phyloP scores from a whole-genome alignment of 2,329 filamentous ascomycete species.

The Colletotrichum filicis region DNA sequence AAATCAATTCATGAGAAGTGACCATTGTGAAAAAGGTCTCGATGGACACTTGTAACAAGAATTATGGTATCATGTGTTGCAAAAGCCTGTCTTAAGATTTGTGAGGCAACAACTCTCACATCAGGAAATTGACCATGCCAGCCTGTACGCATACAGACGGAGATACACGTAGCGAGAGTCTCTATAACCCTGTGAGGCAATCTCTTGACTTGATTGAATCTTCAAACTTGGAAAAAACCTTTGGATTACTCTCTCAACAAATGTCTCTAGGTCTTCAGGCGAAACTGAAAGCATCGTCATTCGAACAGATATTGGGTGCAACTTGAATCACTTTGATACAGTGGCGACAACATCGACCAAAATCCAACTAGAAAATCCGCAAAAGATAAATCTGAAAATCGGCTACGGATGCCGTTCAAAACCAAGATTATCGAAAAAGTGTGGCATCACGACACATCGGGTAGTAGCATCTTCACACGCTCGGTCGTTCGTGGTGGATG shows the following conservation, averaged over 20 bases:
- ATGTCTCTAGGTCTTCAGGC: not conserved
- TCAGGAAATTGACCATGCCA: not conserved
- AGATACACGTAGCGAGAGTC: not conserved
- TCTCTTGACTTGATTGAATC: not conserved
- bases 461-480: not conserved
- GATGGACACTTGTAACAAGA: too few relatives aligned
- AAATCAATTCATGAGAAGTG: too few relatives aligned
- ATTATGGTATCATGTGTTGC: too few relatives aligned
- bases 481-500: conserved; percentile 8
- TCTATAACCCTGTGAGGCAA: too few relatives aligned
- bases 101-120: not conserved
- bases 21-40: too few relatives aligned
- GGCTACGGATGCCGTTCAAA: not conserved
- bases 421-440: not conserved
- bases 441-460: not conserved
- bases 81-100: not conserved
- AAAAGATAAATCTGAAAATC: not conserved
- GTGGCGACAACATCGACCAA: not conserved
- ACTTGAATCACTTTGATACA: not conserved
- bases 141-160: not conserved
- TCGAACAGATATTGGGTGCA: not conserved
- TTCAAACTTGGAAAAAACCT: not conserved
- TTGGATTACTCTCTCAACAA: too few relatives aligned
- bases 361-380: not conserved
- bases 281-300: not conserved